These are phyloP conservation scores for Pontederia crassipes DNA, from an alignment of 176 grass and related monocot genomes.

Conservation along the genomic window DNA sequence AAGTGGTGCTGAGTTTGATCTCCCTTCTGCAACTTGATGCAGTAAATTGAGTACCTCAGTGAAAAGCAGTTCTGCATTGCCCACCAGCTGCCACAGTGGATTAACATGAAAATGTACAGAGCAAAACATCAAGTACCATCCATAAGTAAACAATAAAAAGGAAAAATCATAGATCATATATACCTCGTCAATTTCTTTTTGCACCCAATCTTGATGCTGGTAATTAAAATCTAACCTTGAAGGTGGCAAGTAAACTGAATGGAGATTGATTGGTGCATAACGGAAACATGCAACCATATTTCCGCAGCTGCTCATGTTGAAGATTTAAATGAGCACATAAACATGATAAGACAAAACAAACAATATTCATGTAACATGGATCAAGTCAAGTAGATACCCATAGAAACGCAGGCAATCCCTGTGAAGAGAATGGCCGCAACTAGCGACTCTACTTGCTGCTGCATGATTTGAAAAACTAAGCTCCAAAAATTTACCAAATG, in stretches of 20 bases:
- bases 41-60: neutral
- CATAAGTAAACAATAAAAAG: neutral
- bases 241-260: slow-evolving; percentile 1
- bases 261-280: slow-evolving; percentile 10
- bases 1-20: neutral
- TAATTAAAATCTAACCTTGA: slow-evolving; percentile 4
- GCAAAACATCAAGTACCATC: neutral
- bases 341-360: neutral
- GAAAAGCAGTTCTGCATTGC: neutral
- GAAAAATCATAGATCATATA: neutral
- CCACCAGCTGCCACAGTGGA: neutral
- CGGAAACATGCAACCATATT: slow-evolving; percentile 7
- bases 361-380: neutral
- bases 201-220: slow-evolving; percentile 5
- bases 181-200: slow-evolving; percentile 1
- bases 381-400: neutral
- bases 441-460: slow-evolving; percentile 10
- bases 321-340: neutral
- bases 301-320: neutral
- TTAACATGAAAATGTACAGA: neutral
- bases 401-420: slow-evolving; percentile 11
- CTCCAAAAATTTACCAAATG: slow-evolving; percentile 14
- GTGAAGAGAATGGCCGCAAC: slow-evolving; percentile 9
- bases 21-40: slow-evolving; percentile 1
- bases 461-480: slow-evolving; percentile 15